Percentiles rank a stretch among this genome's conserved stretches.
phyloP scores from a whole-genome alignment of 345 rosid species.

The Hibiscus mutabilis region DNA sequence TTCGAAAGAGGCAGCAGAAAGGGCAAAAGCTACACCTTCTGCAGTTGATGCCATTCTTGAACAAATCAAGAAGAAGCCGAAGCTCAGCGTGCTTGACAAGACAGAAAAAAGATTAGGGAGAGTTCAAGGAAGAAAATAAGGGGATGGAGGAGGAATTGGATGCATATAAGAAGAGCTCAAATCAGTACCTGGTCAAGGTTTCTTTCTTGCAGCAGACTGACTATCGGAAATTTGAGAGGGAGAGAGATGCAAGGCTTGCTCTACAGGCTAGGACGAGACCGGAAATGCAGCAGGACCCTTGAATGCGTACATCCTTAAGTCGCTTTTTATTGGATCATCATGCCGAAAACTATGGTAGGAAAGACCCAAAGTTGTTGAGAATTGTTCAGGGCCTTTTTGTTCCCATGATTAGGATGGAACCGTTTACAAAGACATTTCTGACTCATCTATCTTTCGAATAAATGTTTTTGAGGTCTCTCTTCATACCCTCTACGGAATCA shows the following conservation, averaged over 20 bases:
- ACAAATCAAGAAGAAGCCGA: conserved; percentile 84
- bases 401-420: neutral
- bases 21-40: conserved; percentile 46
- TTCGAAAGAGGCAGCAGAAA: conserved; percentile 77
- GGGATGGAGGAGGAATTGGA: conserved; percentile 80
- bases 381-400: neutral
- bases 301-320: neutral
- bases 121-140: conserved; percentile 80
- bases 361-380: neutral
- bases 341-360: neutral
- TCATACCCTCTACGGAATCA: neutral
- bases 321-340: conserved; percentile 2
- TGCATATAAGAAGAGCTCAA: conserved; percentile 91
- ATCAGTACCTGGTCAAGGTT: conserved; percentile 76
- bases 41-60: conserved; percentile 87
- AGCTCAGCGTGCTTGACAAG: conserved; percentile 89
- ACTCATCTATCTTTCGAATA: neutral
- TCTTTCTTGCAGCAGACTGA: conserved; percentile 78
- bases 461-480: neutral
- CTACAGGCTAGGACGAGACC: conserved; percentile 57
- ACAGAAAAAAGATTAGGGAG: conserved; percentile 96
- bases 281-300: conserved; percentile 48
- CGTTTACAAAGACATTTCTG: neutral
- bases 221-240: conserved; percentile 86
- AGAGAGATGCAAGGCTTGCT: conserved; percentile 87